Evolutionary conservation across 1,284 basidiomycete genomes (phyloP), one percentile per base, ranked within the genome.

Genomic region (Fomitopsis schrenkii): DNA sequence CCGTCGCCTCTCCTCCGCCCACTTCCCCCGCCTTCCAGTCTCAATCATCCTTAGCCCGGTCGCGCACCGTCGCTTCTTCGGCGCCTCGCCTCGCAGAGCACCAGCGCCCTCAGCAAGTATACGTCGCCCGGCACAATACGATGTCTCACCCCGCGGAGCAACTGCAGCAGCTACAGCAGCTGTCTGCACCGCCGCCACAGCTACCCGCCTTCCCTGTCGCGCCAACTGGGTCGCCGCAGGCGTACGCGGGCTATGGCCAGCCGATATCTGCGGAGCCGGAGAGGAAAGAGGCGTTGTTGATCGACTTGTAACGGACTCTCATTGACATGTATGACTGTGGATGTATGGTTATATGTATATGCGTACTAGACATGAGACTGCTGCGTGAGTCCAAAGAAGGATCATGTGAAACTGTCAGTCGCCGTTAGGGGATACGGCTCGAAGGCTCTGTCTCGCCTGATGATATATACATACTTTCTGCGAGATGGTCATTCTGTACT

Each of bases 261-360:
- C 78, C 81, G n/a, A 75, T 78, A 63, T 76, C 82, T 12, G 72
- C 77, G 48, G 84, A 84, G 65, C 82, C 86, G 63, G 87, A 92
- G 72, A 83, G 88, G 73, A 90, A 93, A 75, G 93, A 95, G 72
- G 91, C 91, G 52, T 74, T 93, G 73, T 79, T 95, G 77, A 95
- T 95, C 74, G 90, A 92, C 69, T 68, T 92, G 67, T 89, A 67
- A 64, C 36, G 38, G 46, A 52, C 41, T 38, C 28, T 57, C 26
- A 22, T 33, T 19, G 42, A 44, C 26, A 41, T 33, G 38, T 57
- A 44, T 45, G 22, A 1, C 6, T 45, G 41, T 57, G 57, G 35
- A 38, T 58, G 42, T 46, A 44, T 46, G 57, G 44, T 44, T 40
- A 45, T 58, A 48, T 58, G 42, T 58, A 46, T 46, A 36, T 40